Conservation (phyloP, 305 asterid genomes). For the Plantago lanceolata region DNA sequence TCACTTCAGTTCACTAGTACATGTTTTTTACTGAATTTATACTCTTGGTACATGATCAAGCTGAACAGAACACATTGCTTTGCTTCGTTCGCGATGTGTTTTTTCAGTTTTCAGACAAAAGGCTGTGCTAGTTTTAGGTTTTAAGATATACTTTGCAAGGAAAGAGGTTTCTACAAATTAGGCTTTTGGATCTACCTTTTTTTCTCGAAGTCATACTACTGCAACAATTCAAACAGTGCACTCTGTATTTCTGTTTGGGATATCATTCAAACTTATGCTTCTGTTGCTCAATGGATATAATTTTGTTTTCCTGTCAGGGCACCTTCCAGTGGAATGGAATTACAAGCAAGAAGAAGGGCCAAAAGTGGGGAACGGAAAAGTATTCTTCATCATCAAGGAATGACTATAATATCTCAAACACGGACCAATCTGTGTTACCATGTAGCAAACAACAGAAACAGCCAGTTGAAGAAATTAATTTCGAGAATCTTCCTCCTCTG, state of each 20-base stretch:
- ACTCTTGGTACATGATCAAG: not conserved
- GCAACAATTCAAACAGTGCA: not conserved
- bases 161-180: too few relatives aligned
- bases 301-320: slow-evolving; percentile 39
- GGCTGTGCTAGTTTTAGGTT: not conserved
- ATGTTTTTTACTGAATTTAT: not conserved
- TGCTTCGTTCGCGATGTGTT: not conserved
- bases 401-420: slow-evolving; percentile 34
- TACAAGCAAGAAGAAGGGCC: slow-evolving; percentile 90
- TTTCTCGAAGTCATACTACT: too few relatives aligned
- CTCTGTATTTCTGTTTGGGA: slow-evolving; percentile 8
- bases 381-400: slow-evolving; percentile 40
- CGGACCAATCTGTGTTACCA: slow-evolving; percentile 32
- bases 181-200: too few relatives aligned
- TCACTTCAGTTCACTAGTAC: too few relatives aligned
- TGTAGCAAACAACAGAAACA: slow-evolving; percentile 33
- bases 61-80: not conserved
- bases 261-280: slow-evolving; percentile 17
- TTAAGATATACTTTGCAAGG: not conserved
- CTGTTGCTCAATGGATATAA: slow-evolving; percentile 7
- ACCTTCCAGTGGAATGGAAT: slow-evolving; percentile 75
- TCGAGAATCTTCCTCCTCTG: slow-evolving; percentile 70
- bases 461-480: slow-evolving; percentile 36
- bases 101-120: not conserved
- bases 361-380: slow-evolving; percentile 80